These are phyloP conservation scores for Taphrina pruni DNA, from an alignment of 1,139 yeast species.

Conservation along the genomic window DNA sequence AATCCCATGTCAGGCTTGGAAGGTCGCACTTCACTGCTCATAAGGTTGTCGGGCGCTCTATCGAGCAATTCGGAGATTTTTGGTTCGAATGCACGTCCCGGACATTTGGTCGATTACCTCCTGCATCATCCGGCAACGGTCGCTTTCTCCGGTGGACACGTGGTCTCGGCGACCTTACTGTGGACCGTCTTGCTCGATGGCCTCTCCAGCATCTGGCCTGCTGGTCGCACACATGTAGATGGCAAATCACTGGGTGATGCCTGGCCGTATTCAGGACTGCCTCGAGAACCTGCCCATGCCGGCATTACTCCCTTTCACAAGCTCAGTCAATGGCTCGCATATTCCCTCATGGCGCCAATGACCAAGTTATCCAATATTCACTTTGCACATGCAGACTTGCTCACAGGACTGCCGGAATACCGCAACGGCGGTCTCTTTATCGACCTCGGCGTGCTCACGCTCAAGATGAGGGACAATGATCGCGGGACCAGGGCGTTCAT, in stretches of 20 bases:
- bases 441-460: constrained; percentile 59
- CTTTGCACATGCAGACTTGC: constrained; percentile 56
- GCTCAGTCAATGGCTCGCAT: constrained; percentile 67
- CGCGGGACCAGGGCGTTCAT: constrained; percentile 53
- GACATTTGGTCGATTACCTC: constrained; percentile 59
- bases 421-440: constrained; percentile 67
- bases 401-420: constrained; percentile 69
- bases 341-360: constrained; percentile 62
- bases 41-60: constrained; percentile 58
- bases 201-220: constrained; percentile 64
- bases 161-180: constrained; percentile 52
- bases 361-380: constrained; percentile 55
- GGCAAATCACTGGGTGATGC: constrained; percentile 65
- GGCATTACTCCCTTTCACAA: constrained; percentile 65
- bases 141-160: constrained; percentile 26
- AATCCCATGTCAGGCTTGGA: constrained; percentile 62
- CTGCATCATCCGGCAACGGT: constrained; percentile 45
- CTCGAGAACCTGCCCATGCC: constrained; percentile 49
- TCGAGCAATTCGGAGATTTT: constrained; percentile 53
- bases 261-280: constrained; percentile 57
- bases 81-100: constrained; percentile 61
- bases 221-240: constrained; percentile 55
- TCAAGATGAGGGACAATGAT: constrained; percentile 54
- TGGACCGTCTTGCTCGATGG: constrained; percentile 64
- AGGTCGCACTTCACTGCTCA: constrained; percentile 59